Evolutionary conservation across 2,329 filamentous ascomycete species (phyloP).

Genomic region (Dactylellina haptotyla): DNA sequence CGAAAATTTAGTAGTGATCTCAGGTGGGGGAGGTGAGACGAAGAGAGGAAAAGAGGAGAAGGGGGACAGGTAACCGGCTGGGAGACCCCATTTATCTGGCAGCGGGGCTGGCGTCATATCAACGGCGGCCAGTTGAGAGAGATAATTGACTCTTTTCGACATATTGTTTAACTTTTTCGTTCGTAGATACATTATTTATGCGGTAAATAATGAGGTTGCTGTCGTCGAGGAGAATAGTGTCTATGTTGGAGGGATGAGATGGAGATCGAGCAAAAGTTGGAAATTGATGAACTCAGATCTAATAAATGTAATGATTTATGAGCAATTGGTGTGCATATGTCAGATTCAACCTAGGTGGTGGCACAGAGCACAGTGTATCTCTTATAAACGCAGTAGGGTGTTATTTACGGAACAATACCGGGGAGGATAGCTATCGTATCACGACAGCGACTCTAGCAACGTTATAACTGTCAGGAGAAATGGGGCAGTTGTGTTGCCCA

Average conservation of each 20-base stretch:
- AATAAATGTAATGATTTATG: not conserved
- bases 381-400: too few relatives aligned
- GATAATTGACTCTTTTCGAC: too few relatives aligned
- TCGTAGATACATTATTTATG: not conserved
- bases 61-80: conserved; percentile 39
- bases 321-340: not conserved
- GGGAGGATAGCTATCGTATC: too few relatives aligned
- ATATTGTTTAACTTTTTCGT: not conserved
- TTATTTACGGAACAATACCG: too few relatives aligned
- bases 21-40: conserved; percentile 22
- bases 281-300: not conserved
- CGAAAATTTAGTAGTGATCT: conserved; percentile 12
- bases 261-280: conserved; percentile 1
- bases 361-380: too few relatives aligned
- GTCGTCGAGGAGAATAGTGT: not conserved
- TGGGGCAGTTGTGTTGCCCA: not conserved
- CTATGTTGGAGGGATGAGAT: not conserved
- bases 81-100: conserved; percentile 22
- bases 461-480: too few relatives aligned
- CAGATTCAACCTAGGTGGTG: too few relatives aligned
- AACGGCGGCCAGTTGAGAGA: not conserved
- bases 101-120: conserved; percentile 4
- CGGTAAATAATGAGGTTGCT: not conserved
- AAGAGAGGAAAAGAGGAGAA: conserved; percentile 12
- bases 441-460: too few relatives aligned